Evolutionary conservation across 2,329 filamentous ascomycete species (phyloP).

Genomic region (Fusarium sp.): DNA sequence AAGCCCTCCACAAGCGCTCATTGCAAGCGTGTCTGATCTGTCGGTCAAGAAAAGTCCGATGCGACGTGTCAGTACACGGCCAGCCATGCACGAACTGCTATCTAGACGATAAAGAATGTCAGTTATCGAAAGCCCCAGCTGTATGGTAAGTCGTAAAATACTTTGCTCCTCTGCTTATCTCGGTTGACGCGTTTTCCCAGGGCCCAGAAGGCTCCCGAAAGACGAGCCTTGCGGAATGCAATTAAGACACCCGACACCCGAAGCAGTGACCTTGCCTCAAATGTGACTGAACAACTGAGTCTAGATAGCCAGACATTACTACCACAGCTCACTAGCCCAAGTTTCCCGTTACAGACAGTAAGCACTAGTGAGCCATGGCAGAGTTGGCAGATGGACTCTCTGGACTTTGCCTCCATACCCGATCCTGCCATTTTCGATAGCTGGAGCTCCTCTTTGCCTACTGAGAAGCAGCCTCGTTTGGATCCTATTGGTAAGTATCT

Average conservation of each 20-base stretch:
- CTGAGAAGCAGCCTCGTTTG: background rate
- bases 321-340: background rate
- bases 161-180: accelerated
- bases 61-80: background rate
- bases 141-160: background rate
- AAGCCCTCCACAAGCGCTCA: background rate
- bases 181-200: background rate
- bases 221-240: background rate
- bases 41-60: background rate
- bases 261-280: background rate
- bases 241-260: background rate
- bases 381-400: background rate
- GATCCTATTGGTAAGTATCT: background rate
- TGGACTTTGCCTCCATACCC: background rate
- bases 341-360: background rate
- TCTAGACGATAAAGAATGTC: background rate
- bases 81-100: background rate
- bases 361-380: background rate
- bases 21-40: background rate
- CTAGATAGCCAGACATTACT: background rate
- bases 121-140: background rate
- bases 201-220: background rate
- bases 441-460: background rate
- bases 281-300: accelerated
- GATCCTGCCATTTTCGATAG: background rate